A percentile compares a stretch with the other conserved stretches of the same genome.
Conservation (phyloP, 2,329 filamentous ascomycete genomes). For the Diaporthe humulicola region DNA sequence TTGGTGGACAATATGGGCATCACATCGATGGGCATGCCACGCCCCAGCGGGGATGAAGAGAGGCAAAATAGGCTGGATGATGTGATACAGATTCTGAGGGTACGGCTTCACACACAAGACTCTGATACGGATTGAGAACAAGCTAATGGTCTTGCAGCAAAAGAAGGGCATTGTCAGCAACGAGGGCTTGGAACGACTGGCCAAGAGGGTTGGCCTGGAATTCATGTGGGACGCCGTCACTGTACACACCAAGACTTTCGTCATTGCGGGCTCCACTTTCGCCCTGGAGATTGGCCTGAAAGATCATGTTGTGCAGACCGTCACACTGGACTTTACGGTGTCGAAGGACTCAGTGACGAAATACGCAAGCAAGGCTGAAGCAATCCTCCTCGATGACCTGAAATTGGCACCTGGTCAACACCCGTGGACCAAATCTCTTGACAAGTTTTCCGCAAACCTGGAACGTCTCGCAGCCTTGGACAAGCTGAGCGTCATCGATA, state of each 20-base stretch:
- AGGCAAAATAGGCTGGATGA: slow-evolving; percentile 66
- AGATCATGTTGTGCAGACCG: slow-evolving; percentile 72
- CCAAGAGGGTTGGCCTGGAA: slow-evolving; percentile 75
- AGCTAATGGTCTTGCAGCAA: slow-evolving; percentile 47
- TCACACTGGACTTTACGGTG: slow-evolving; percentile 74
- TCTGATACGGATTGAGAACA: slow-evolving; percentile 50
- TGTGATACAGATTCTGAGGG: slow-evolving; percentile 64
- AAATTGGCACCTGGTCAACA: slow-evolving; percentile 70
- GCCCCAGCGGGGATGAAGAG: slow-evolving; percentile 62
- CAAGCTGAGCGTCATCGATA: slow-evolving; percentile 72
- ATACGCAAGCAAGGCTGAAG: slow-evolving; percentile 72
- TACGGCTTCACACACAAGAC: slow-evolving; percentile 49
- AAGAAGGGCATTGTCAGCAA: slow-evolving; percentile 78
- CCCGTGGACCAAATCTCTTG: slow-evolving; percentile 77
- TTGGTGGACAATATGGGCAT: slow-evolving; percentile 64
- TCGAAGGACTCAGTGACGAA: slow-evolving; percentile 69
- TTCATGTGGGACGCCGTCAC: slow-evolving; percentile 69
- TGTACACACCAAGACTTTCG: slow-evolving; percentile 62
- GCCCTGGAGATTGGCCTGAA: slow-evolving; percentile 72
- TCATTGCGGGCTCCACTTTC: slow-evolving; percentile 73
- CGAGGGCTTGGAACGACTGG: slow-evolving; percentile 79
- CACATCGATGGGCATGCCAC: slow-evolving; percentile 57
- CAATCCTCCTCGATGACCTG: slow-evolving; percentile 76
- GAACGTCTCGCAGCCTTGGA: slow-evolving; percentile 78
- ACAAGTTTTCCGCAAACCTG: slow-evolving; percentile 79